These are phyloP conservation scores for Pleurotus tuoliensis DNA, from an alignment of 768 basidiomycete genomes.

Conservation along the genomic window DNA sequence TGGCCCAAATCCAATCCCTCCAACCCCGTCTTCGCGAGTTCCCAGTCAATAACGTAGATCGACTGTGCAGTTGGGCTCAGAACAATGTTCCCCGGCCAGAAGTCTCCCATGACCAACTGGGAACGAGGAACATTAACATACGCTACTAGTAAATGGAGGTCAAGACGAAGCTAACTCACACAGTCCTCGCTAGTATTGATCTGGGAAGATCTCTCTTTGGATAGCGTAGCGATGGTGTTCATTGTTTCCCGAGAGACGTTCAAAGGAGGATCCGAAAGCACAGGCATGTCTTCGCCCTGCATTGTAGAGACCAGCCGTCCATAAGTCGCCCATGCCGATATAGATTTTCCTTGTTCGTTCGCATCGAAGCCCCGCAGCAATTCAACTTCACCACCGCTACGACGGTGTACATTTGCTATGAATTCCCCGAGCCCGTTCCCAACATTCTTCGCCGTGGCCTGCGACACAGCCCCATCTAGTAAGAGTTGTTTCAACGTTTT, in stretches of 20 bases:
- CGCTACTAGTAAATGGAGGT: background rate
- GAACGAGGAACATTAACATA: background rate
- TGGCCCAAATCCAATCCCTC: conserved; percentile 61
- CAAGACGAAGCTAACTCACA: conserved; percentile 17
- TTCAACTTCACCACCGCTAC: conserved; percentile 29
- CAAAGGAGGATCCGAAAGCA: conserved; percentile 34
- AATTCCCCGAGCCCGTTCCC: conserved; percentile 54
- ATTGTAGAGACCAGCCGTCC: conserved; percentile 35
- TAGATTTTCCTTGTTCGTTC: conserved; percentile 30
- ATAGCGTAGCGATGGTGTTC: conserved; percentile 26
- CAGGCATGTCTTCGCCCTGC: conserved; percentile 21
- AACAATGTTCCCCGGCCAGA: conserved; percentile 71
- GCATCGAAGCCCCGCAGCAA: conserved; percentile 31
- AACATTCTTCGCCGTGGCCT: conserved; percentile 34
- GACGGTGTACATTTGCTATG: conserved; percentile 47
- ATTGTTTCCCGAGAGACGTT: conserved; percentile 29
- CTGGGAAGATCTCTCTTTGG: conserved; percentile 21
- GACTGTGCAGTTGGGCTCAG: conserved; percentile 34
- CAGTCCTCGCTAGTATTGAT: conserved; percentile 27
- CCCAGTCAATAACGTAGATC: conserved; percentile 63
- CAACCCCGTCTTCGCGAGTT: conserved; percentile 53
- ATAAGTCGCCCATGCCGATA: conserved; percentile 40
- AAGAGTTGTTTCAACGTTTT: conserved; percentile 38
- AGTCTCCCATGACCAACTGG: conserved; percentile 63
- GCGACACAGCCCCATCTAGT: conserved; percentile 27